Evolutionary conservation across 1,284 basidiomycete species (phyloP).

Genomic region (Papiliotrema flavescens): DNA sequence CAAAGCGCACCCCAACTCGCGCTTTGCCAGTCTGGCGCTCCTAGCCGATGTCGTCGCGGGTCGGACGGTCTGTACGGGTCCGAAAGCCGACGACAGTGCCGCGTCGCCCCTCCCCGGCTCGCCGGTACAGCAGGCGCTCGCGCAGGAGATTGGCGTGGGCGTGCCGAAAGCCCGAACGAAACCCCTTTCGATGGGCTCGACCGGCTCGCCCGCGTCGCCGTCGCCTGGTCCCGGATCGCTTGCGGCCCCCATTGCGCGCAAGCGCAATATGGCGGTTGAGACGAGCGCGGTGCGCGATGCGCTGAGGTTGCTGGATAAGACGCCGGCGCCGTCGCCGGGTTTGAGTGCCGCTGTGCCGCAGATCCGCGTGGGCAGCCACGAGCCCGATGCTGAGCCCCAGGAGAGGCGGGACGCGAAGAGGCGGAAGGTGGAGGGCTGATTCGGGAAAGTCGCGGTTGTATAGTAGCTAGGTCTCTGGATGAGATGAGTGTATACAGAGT

Average conservation of each 20-base stretch:
- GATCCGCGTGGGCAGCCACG: too few relatives aligned
- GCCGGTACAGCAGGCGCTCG: neutral
- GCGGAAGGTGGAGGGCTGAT: neutral
- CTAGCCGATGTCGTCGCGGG: slow-evolving; percentile 84
- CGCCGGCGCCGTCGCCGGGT: neutral
- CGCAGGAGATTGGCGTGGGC: neutral
- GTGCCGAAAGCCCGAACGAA: too few relatives aligned
- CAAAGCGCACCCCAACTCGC: slow-evolving; percentile 81
- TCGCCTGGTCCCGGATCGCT: too few relatives aligned
- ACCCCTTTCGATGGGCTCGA: too few relatives aligned
- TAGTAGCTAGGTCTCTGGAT: too few relatives aligned
- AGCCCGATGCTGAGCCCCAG: too few relatives aligned
- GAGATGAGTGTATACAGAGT: too few relatives aligned
- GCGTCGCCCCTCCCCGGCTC: neutral
- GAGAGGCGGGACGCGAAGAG: neutral
- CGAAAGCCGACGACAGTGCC: neutral
- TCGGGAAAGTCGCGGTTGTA: too few relatives aligned
- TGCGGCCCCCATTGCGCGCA: too few relatives aligned
- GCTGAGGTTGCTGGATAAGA: slow-evolving; percentile 64
- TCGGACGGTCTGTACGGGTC: slow-evolving; percentile 68
- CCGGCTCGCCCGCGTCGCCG: slow-evolving; percentile 48
- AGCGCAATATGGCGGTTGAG: slow-evolving; percentile 66
- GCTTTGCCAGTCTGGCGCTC: slow-evolving; percentile 72
- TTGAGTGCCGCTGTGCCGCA: neutral
- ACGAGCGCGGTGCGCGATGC: slow-evolving; percentile 74